Evolutionary conservation across 73 alveolate species (phyloP), one percentile per base, ranked within the genome.

Genomic region (Paramecium octaurelia): DNA sequence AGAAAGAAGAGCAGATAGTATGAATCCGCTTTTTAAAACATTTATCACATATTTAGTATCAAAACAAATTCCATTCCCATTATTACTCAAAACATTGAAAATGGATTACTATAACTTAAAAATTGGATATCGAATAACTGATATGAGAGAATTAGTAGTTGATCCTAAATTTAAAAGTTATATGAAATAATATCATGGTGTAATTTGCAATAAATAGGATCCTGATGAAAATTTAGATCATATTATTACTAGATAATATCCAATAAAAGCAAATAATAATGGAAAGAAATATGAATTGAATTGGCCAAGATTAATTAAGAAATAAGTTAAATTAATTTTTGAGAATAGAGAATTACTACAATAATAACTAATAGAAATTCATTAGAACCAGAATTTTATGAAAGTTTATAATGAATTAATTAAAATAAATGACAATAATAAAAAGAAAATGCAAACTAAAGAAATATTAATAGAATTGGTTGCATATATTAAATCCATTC

Each of bases 221-320:
- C 84, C 84, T 31, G 84, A 64, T 64, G 84, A 64, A 64, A 64
- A 64, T 64, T 34, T 64, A 12, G 84, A 64, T 64, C 46, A 64
- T 12, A 64, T 64, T 27, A 64, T 64, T 12, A 31, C 84, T 3
- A 64, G 84, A 64, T 64, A 27, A 31, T 64, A 64, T 27, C 84
- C 84, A 11, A 31, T 31, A 6, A 27, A 27, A 64, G 21, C 46
- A 14, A 64, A 34, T 64, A 31, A 64, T 31, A 64, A 64, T 64
- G 84, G 84, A 31, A 64, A 64, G 12, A 64, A 64, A 64, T 64
- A 64, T 27, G 84, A 64, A 64, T 12, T 64, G n/a, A 64, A 64
- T 64, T 64, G 84, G 84, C 84, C 84, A 5, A 64, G 84, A 24
- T 34, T 64, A 31, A 64, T 64, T 6, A 64, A 64, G 29, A 64